Evolutionary conservation across 345 rosid species (phyloP).

Genomic region (Syzygium aromaticum): DNA sequence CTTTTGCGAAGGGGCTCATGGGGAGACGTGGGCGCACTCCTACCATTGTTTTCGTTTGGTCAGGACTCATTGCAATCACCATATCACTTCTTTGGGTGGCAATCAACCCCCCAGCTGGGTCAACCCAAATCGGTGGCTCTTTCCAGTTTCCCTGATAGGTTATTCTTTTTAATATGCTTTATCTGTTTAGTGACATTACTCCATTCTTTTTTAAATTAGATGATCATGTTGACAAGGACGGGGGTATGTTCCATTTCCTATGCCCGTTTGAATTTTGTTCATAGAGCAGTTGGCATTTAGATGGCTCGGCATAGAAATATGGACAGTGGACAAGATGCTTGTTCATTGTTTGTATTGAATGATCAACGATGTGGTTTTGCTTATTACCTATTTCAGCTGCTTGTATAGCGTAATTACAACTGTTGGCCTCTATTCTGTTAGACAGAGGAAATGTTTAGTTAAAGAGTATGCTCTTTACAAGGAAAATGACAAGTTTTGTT

Average conservation of each 20-base stretch:
- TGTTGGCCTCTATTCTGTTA: neutral
- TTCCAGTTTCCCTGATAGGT: constrained; percentile 77
- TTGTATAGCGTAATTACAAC: neutral
- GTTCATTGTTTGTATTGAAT: neutral
- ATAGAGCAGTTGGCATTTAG: neutral
- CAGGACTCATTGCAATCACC: constrained; percentile 89
- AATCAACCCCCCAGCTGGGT: constrained; percentile 72
- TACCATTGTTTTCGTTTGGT: constrained; percentile 95
- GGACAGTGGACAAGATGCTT: constrained; percentile 2
- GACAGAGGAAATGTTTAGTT: neutral
- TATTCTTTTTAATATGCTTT: constrained; percentile 19
- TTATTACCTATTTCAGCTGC: neutral
- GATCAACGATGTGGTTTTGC: neutral
- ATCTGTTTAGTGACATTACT: neutral
- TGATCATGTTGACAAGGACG: constrained; percentile 6
- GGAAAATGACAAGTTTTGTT: neutral
- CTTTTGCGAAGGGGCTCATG: constrained; percentile 95
- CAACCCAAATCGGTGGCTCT: constrained; percentile 73
- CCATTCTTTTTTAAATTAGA: neutral
- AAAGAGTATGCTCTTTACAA: neutral
- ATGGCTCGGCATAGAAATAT: neutral
- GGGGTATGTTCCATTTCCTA: constrained; percentile 6
- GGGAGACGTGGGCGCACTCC: constrained; percentile 98
- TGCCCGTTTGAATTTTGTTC: constrained; percentile 1
- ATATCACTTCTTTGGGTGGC: constrained; percentile 98